These are phyloP conservation scores for Botrytis galanthina DNA, from an alignment of 2,329 filamentous ascomycete species.

Conservation along the genomic window DNA sequence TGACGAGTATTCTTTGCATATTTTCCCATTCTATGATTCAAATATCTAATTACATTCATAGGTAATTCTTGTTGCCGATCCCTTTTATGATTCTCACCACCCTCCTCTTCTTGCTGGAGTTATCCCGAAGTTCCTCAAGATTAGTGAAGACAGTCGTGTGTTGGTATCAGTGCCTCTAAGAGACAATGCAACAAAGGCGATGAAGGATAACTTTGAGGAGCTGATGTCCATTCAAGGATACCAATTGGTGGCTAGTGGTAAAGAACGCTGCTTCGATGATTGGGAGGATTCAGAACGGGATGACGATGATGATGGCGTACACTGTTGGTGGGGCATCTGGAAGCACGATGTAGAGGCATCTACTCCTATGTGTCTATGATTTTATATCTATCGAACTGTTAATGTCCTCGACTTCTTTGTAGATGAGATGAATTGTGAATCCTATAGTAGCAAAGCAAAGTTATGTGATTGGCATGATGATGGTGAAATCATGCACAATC, in stretches of 20 bases:
- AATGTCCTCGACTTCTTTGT: background rate
- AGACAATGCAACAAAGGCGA: slow-evolving; percentile 56
- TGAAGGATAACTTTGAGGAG: slow-evolving; percentile 10
- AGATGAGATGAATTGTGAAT: background rate
- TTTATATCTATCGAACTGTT: background rate
- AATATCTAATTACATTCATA: slow-evolving; percentile 38
- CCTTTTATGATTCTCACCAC: slow-evolving; percentile 83
- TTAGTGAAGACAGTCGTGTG: slow-evolving; percentile 55
- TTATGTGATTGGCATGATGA: background rate
- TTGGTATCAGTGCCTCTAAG: slow-evolving; percentile 80
- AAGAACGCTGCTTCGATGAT: slow-evolving; percentile 17
- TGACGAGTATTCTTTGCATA: slow-evolving; percentile 11
- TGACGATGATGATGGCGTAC: slow-evolving; percentile 5
- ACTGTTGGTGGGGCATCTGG: slow-evolving; percentile 24
- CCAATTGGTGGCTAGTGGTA: background rate
- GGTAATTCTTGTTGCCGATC: slow-evolving; percentile 81
- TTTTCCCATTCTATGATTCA: slow-evolving; percentile 12
- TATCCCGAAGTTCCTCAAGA: slow-evolving; percentile 65
- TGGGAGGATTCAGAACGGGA: slow-evolving; percentile 16
- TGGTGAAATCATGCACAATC: background rate
- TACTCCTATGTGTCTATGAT: background rate
- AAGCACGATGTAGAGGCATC: background rate
- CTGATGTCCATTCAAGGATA: slow-evolving; percentile 10
- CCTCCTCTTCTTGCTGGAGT: slow-evolving; percentile 70
- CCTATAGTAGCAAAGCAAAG: background rate